Base-by-base conservation (phyloP, 1,139 yeast genomes). In the Wickerhamomyces sp. region DNA sequence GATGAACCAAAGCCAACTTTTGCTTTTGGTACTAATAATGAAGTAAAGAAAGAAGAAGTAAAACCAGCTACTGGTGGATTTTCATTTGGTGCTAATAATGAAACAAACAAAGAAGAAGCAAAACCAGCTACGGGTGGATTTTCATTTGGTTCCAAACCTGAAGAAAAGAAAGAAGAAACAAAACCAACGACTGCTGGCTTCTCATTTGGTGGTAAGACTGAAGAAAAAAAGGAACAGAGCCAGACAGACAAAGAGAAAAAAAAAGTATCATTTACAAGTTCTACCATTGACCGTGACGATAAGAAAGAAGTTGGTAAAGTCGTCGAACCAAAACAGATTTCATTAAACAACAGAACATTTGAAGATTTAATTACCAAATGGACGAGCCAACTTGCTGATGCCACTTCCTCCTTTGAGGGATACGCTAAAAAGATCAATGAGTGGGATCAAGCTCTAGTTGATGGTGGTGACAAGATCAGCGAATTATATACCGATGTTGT, bases 351-450 rank as follows among this genome's bases (percentile, higher is more conserved):
- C 64, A 88, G 88, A 59, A 88, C 96, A 1, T 70, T 94, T 59
- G 98, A 92, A 55, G 98, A 92, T 59, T 74, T 92, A 48, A 85
- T 94, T 38, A 77, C 89, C 25, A 89, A 85, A 62, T 94, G 98
- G 99, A 85, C 97, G 1, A 78, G 79, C 43, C 95, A 94, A 52
- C 66, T 92, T 45, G 72, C 90, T 4, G 72, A 76, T 18, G 80
- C 95, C 1, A 76, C 92, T 1, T 70, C 72, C 22, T 81, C 86
- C 28, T 92, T 90, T 63, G 83, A 82, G 45, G 63, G 72, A n/a
- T 94, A 86, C 56, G 83, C 96, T 16, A 65, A 70, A 16, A 84
- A 82, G 46, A 81, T 90, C 21, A 80, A 82, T 45, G 73, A 75
- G 40, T 90, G 97, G 96, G 98, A 94, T 61, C 76, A 78, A 43